Conservation (phyloP, 306 rosid genomes). For the Cicer yamashitae region DNA sequence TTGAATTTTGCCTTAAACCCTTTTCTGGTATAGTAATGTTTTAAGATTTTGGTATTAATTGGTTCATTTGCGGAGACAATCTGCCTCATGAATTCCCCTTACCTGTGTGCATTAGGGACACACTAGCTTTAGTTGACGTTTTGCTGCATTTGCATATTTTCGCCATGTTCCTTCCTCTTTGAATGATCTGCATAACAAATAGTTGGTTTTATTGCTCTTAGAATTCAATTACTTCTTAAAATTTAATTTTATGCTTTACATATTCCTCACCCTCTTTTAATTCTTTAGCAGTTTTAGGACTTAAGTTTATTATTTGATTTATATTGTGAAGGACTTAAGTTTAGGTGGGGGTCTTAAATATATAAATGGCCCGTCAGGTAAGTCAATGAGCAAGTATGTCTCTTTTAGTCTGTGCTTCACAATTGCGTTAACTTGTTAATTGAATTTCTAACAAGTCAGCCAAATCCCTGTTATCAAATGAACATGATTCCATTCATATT, state of each 20-base stretch:
- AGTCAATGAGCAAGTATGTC: conserved; percentile 35
- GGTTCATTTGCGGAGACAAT: neutral
- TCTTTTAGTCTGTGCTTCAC: conserved; percentile 25
- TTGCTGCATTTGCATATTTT: neutral
- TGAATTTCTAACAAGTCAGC: neutral
- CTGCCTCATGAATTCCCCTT: neutral
- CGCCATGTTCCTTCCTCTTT: conserved; percentile 22
- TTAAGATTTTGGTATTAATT: neutral
- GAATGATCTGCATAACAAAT: conserved; percentile 18
- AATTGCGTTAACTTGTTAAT: conserved; percentile 8
- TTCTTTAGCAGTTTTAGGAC: conserved; percentile 7
- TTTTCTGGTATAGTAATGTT: conserved; percentile 7
- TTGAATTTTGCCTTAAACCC: conserved; percentile 16
- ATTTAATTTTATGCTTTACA: conserved; percentile 6
- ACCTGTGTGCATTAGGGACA: neutral
- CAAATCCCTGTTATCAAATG: conserved; percentile 1
- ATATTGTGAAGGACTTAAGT: too few relatives aligned
- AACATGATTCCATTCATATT: neutral
- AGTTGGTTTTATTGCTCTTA: neutral
- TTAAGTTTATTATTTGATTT: conserved; percentile 10
- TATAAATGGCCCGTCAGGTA: conserved; percentile 32
- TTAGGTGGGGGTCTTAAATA: conserved; percentile 36
- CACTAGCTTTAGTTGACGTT: neutral
- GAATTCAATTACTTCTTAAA: neutral
- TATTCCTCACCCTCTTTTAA: conserved; percentile 1